Conservation (phyloP, 495 filamentous ascomycete genomes). For the Thermothielavioides terrestris region DNA sequence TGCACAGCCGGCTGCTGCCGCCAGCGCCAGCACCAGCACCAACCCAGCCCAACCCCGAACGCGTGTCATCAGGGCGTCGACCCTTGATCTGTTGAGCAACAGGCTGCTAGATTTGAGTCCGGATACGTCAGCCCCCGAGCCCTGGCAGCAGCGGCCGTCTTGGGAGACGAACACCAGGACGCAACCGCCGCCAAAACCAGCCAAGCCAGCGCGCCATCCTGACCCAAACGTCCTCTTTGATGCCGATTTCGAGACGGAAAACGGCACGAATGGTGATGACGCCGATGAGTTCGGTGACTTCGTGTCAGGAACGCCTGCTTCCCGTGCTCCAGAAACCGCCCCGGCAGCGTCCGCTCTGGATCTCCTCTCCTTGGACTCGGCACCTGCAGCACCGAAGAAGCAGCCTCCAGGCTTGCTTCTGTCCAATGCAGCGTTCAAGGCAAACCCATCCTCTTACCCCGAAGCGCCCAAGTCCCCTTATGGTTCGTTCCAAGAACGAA, state of each 20-base stretch:
- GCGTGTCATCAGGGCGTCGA: slow-evolving; percentile 31
- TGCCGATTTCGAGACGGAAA: slow-evolving; percentile 37
- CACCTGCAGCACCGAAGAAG: slow-evolving; percentile 17
- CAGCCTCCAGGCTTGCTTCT: slow-evolving; percentile 25
- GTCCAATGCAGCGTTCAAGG: slow-evolving; percentile 12
- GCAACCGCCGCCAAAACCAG: slow-evolving; percentile 4
- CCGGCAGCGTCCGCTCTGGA: slow-evolving; percentile 11
- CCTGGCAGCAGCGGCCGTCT: slow-evolving; percentile 12
- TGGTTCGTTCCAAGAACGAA: slow-evolving; percentile 40
- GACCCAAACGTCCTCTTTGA: slow-evolving; percentile 43
- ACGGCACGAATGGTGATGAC: slow-evolving; percentile 25
- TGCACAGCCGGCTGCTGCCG: neutral
- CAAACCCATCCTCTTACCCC: slow-evolving; percentile 22
- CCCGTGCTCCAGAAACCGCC: neutral
- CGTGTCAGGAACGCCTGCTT: slow-evolving; percentile 26
- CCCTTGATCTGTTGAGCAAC: slow-evolving; percentile 39
- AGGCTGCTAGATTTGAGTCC: slow-evolving; percentile 30
- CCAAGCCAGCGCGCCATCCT: slow-evolving; percentile 12
- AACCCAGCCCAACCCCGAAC: slow-evolving; percentile 19
- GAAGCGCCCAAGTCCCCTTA: slow-evolving; percentile 42
- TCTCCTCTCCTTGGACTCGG: slow-evolving; percentile 13
- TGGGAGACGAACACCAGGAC: slow-evolving; percentile 7
- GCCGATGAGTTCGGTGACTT: slow-evolving; percentile 49
- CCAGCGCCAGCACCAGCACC: neutral
- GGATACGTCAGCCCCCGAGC: slow-evolving; percentile 9